Conservation (phyloP, 441 rosid genomes). For the Adansonia madagascariensis region DNA sequence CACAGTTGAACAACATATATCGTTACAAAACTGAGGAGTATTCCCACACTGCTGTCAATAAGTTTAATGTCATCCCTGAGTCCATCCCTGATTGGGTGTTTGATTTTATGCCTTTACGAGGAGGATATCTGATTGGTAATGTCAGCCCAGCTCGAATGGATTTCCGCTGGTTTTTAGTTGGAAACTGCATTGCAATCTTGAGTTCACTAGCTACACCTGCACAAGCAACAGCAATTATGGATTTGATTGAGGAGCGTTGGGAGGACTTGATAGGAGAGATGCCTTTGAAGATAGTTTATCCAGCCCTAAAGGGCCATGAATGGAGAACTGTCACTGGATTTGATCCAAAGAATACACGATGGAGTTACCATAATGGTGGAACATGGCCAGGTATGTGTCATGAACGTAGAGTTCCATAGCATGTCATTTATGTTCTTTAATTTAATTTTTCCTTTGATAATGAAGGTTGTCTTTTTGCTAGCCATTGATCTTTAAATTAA, state of each 20-base stretch:
- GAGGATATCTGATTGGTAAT: conserved; percentile 15
- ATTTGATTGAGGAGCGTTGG: conserved; percentile 21
- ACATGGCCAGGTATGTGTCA: conserved; percentile 56
- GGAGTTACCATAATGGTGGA: conserved; percentile 65
- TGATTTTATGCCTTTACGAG: conserved; percentile 17
- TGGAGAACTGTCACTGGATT: conserved; percentile 59
- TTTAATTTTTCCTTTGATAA: neutral
- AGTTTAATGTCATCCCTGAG: conserved; percentile 6
- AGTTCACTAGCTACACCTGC: conserved; percentile 13
- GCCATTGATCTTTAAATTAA: neutral
- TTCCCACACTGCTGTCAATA: conserved; percentile 12
- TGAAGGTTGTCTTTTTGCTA: neutral
- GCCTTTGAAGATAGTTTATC: conserved; percentile 58
- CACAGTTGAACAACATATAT: conserved; percentile 50
- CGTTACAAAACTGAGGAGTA: conserved; percentile 36
- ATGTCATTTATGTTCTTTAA: neutral
- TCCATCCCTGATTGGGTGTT: conserved; percentile 12
- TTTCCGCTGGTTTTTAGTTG: conserved; percentile 18
- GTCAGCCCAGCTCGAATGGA: conserved; percentile 18
- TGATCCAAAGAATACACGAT: conserved; percentile 59
- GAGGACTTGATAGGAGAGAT: conserved; percentile 33
- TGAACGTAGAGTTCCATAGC: neutral
- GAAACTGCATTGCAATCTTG: conserved; percentile 14
- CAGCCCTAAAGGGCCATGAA: conserved; percentile 56
- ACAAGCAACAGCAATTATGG: conserved; percentile 20